phyloP scores from a whole-genome alignment of 305 asterid species.

The Fraxinus floribunda region DNA sequence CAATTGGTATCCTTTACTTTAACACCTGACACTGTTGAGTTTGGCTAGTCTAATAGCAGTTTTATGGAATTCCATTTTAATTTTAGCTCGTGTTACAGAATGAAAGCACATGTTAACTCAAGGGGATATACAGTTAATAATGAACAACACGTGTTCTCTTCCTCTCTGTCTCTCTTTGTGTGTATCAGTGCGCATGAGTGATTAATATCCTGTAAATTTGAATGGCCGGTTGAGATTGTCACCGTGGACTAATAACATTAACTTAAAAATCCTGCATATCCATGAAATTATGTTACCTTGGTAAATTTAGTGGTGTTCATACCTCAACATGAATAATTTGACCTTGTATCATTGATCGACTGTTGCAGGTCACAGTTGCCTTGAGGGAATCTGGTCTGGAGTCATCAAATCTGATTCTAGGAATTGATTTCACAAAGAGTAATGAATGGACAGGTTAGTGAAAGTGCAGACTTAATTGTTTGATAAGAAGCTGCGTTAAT shows the following conservation, averaged over 20 bases:
- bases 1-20: not conserved
- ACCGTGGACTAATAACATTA: not conserved
- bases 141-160: not conserved
- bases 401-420: conserved; percentile 79
- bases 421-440: conserved; percentile 89
- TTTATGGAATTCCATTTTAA: not conserved
- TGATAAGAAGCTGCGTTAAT: conserved; percentile 18
- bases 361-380: conserved; percentile 60
- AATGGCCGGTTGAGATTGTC: not conserved
- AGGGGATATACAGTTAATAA: not conserved
- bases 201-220: not conserved
- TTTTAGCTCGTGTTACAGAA: not conserved
- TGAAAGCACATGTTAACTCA: not conserved
- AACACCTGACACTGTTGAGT: not conserved
- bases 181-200: not conserved
- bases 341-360: conserved; percentile 4
- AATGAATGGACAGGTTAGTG: conserved; percentile 83
- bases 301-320: not conserved
- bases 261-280: not conserved
- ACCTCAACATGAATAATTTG: conserved; percentile 12
- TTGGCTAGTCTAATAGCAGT: not conserved
- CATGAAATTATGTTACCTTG: not conserved
- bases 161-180: not conserved
- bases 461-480: conserved; percentile 14
- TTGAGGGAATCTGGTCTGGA: conserved; percentile 76